A percentile compares a stretch with the other conserved stretches of the same genome.
Conservation (phyloP, 2,329 filamentous ascomycete species). For the Diaporthe ampelina region DNA sequence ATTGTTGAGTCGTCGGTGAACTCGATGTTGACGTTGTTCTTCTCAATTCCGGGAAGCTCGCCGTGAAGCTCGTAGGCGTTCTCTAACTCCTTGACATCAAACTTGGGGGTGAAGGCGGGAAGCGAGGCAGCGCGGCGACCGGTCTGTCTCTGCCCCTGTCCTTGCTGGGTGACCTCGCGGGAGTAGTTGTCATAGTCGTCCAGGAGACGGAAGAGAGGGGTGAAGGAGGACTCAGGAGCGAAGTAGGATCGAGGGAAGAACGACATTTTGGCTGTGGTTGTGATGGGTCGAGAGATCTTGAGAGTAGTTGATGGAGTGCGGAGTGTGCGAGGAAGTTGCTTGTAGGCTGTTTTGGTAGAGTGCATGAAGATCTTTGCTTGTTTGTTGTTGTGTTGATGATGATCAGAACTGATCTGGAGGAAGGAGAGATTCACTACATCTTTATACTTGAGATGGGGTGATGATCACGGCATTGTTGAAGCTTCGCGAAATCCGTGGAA, state of each 20-base stretch:
- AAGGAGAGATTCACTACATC: conserved; percentile 22
- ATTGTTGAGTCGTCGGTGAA: conserved; percentile 84
- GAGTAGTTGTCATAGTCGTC: conserved; percentile 74
- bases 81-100: conserved; percentile 81
- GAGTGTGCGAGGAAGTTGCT: conserved; percentile 37
- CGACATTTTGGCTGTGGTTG: conserved; percentile 64
- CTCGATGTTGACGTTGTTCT: conserved; percentile 82
- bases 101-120: conserved; percentile 79
- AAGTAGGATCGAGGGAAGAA: conserved; percentile 70
- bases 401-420: background rate
- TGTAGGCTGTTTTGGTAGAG: conserved; percentile 39
- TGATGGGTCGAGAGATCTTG: conserved; percentile 47
- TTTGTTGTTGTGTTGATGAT: conserved; percentile 33
- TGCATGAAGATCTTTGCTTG: conserved; percentile 34
- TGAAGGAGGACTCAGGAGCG: conserved; percentile 63
- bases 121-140: conserved; percentile 49
- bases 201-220: conserved; percentile 74
- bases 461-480: background rate
- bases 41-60: conserved; percentile 81
- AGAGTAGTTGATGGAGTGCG: conserved; percentile 33
- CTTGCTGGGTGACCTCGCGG: conserved; percentile 50
- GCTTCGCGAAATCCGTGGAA: conserved; percentile 39
- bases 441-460: conserved; percentile 37
- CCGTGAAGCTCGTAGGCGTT: conserved; percentile 82
- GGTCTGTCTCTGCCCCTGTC: background rate